Conservation (phyloP, 2,329 filamentous ascomycete species). For the Hirsutella thompsonii region DNA sequence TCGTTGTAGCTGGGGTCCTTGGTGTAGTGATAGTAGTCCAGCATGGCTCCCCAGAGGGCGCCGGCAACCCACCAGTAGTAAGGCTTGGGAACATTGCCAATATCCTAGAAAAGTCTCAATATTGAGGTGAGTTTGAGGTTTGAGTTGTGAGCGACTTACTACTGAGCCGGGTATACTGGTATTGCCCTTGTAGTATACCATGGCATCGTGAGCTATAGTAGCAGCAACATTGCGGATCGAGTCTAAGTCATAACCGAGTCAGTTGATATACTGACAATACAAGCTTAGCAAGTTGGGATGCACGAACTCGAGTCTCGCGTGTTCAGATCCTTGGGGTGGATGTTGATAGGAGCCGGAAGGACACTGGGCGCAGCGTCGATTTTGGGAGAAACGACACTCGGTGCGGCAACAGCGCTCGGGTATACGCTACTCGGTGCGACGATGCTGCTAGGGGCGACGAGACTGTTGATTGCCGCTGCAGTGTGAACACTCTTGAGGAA, state of each 20-base stretch:
- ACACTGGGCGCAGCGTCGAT: too few species aligned
- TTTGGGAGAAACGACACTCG: too few species aligned
- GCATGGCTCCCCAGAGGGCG: constrained; percentile 52
- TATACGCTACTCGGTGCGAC: too few species aligned
- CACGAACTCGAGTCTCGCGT: constrained; percentile 21
- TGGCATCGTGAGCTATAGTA: constrained; percentile 45
- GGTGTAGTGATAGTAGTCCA: constrained; percentile 59
- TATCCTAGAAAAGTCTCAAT: constrained; percentile 25
- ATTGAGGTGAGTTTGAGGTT: too few species aligned
- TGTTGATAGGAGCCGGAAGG: too few species aligned
- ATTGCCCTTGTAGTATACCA: constrained; percentile 54
- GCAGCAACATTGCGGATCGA: constrained; percentile 50
- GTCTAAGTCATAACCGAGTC: constrained; percentile 24
- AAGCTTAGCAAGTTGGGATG: background rate
- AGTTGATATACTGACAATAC: constrained; percentile 6
- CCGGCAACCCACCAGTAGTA: constrained; percentile 60
- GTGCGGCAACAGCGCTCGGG: too few species aligned
- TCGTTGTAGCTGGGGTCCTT: constrained; percentile 49
- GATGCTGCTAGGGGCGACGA: constrained; percentile 8
- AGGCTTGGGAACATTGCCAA: constrained; percentile 50
- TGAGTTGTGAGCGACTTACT: constrained; percentile 14
- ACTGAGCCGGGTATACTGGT: constrained; percentile 31
- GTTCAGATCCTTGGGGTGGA: constrained; percentile 24
- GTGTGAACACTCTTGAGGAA: constrained; percentile 11
- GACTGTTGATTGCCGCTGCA: constrained; percentile 12